These are phyloP conservation scores for Plasmodium cynomolgi DNA, from an alignment of 169 alveolate species.

Conservation along the genomic window DNA sequence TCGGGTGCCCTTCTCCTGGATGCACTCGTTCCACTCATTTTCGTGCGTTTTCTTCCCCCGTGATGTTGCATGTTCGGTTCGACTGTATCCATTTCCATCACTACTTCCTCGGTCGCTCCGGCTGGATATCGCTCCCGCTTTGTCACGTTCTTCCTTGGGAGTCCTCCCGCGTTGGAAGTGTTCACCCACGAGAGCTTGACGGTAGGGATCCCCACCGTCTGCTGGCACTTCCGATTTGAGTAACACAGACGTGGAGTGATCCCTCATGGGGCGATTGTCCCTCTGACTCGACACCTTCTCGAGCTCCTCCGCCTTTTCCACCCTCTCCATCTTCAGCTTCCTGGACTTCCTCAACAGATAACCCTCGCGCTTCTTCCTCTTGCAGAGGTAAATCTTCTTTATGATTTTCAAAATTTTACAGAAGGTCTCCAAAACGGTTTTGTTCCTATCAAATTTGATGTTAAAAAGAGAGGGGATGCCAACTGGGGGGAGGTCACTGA, in stretches of 20 bases:
- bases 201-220: neutral
- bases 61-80: neutral
- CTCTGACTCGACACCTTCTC: neutral
- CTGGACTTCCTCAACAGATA: neutral
- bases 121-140: neutral
- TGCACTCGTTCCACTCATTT: neutral
- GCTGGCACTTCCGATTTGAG: neutral
- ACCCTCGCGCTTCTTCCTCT: constrained; percentile 4
- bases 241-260: neutral
- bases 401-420: constrained; percentile 66
- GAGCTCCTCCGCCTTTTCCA: neutral
- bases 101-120: neutral
- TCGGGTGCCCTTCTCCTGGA: neutral
- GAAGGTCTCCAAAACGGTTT: constrained; percentile 74
- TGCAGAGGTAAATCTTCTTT: constrained; percentile 44
- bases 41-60: neutral
- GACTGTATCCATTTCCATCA: neutral
- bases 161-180: neutral
- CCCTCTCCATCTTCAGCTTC: neutral
- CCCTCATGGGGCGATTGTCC: neutral
- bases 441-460: constrained; percentile 76
- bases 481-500: constrained; percentile 79
- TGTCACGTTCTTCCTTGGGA: neutral
- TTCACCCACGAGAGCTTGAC: neutral
- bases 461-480: constrained; percentile 77